Base-by-base conservation (phyloP, 345 rosid genomes). In the Luvunga scandens region DNA sequence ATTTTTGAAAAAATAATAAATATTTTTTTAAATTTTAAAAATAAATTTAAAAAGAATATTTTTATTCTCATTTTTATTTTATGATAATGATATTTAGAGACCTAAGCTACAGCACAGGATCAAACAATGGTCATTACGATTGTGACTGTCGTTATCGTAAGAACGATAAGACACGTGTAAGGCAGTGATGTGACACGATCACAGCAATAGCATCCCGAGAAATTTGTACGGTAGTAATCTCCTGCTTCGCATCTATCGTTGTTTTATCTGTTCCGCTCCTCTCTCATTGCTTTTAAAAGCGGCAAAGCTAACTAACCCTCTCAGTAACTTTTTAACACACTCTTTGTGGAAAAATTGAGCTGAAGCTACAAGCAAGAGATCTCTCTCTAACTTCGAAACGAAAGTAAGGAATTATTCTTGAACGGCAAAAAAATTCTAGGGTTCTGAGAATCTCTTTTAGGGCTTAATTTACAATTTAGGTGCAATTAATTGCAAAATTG, bases 361-460 rank as follows among this genome's bases (percentile, higher is more conserved):
- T 53, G 77, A 83, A 38, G 65, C 78, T 31, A 27, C 86, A 90
- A 83, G 89, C 50, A 86, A 88, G 92, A 83, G 88, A 90, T 86
- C 89, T 90, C 77, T 90, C 79, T 69, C 31, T 36, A 68, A 53
- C 85, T 87, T 81, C 69, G 27, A 6, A 79, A 79, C 65, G 22
- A n/a, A 85, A 87, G 94, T 36, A 90, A 90, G 87, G 94, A 86
- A 89, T 85, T 79, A 90, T 85, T 78, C 57, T 66, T 67, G 4
- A 42, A 30, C 71, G 28, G 55, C 27, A 36, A 13, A 50, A 21
- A 27, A 21, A 27, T 67, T 28, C 59, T 70, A 55, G n/a, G 67
- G 70, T 50, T 56, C 63, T 24, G 33, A 25, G 30, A 56, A 4
- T 18, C 56, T 19, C 59, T 16, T 48, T 59, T 19, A 18, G 13